Base-by-base conservation (phyloP, 1,139 yeast genomes). In the Suhomyces taliae region DNA sequence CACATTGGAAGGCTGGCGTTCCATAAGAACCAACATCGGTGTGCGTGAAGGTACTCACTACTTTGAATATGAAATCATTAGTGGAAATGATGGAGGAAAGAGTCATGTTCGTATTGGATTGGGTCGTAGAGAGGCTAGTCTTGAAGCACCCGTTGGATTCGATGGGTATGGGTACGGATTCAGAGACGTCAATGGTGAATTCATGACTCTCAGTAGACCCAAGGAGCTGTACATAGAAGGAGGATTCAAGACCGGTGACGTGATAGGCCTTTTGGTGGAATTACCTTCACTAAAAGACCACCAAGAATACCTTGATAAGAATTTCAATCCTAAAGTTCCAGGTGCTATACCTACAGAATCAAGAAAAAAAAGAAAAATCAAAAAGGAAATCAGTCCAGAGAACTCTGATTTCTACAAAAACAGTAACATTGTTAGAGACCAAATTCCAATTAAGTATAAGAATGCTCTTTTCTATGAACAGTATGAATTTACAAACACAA, bases 81-180 rank as follows among this genome's bases (percentile, higher is more conserved):
- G 67, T 40, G 80, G 79, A 39, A 73, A 76, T 53, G 61, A 56
- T 4, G 51, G 49, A 58, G 49, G 56, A 27, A 63, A 62, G 40
- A 62, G 79, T 45, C 95, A 91, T 63, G 91, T 91, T 1, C 67
- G 99, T 34, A 61, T 91, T 27, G 99, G 99, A 0, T 58, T 91
- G 39, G 86, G 86, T 0, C 71, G 98, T 47, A 76, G 89, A 53
- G 99, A 93, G 60, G 95, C 97, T 1, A 81, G 90, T 45, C 67
- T 91, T 42, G 97, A 93, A 55, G 96, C 96, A 0, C 99, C 99
- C 0, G 93, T 91, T 8, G 99, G 99, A 5, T 89, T 82, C 60
- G 98, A 93, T 65, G 95, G 91, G 0, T 93, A 90, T 66, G 93
- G 97, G 0, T 93, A 95, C 64, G 97, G 97, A 0, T 61, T 93